phyloP scores from a whole-genome alignment of 179 eudicot genomes.

The Silene vulgaris region DNA sequence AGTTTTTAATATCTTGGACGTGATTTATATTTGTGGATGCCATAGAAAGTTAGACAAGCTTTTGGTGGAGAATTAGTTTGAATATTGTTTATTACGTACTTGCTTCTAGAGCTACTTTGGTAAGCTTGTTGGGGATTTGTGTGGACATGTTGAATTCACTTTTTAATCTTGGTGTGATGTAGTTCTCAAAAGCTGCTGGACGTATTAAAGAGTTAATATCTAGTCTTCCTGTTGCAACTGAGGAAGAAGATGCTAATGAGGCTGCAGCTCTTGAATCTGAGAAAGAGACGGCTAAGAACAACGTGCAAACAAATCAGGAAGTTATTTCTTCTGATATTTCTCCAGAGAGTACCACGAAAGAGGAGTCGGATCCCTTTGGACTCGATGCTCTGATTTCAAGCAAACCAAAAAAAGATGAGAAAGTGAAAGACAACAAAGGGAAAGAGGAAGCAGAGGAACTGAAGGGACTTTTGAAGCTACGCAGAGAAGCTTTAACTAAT shows the following conservation, averaged over 20 bases:
- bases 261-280: slow-evolving; percentile 57
- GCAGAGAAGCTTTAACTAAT: slow-evolving; percentile 72
- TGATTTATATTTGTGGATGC: neutral
- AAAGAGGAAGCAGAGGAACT: slow-evolving; percentile 64
- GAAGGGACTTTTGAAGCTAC: slow-evolving; percentile 55
- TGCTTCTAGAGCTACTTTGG: neutral
- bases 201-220: slow-evolving; percentile 67
- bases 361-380: slow-evolving; percentile 86
- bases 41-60: neutral
- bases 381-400: slow-evolving; percentile 70
- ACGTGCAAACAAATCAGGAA: slow-evolving; percentile 29
- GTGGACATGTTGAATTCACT: neutral
- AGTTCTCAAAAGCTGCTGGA: slow-evolving; percentile 87
- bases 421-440: slow-evolving; percentile 45
- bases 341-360: slow-evolving; percentile 30
- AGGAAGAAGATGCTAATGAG: slow-evolving; percentile 77
- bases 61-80: neutral
- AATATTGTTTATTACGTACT: neutral
- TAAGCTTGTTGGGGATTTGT: neutral
- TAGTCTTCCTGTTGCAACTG: slow-evolving; percentile 69
- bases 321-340: slow-evolving; percentile 30
- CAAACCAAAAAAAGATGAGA: slow-evolving; percentile 49
- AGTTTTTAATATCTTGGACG: neutral
- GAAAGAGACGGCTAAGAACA: slow-evolving; percentile 29
- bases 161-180: slow-evolving; percentile 19